Conservation (phyloP, 305 asterid species). For the Rubia tinctorum region DNA sequence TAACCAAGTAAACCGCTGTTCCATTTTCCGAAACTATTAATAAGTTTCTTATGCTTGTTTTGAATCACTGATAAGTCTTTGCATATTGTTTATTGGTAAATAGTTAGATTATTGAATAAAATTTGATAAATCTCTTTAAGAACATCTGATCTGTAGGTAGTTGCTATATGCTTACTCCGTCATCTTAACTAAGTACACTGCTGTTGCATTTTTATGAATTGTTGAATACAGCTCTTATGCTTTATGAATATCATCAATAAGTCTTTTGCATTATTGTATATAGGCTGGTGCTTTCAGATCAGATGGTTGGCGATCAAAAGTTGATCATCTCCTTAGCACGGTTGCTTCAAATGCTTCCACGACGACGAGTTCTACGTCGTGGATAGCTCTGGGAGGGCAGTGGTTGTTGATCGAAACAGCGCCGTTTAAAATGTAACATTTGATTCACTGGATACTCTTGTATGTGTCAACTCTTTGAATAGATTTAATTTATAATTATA, state of each 20-base stretch:
- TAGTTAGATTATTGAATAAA: too few relatives aligned
- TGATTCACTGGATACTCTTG: background rate
- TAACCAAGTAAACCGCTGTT: background rate
- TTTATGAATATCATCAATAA: slow-evolving; percentile 10
- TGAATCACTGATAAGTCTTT: too few relatives aligned
- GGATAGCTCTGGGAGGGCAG: too few relatives aligned
- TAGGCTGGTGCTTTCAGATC: slow-evolving; percentile 79
- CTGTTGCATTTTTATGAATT: background rate
- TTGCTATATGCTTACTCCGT: background rate
- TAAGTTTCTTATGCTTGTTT: background rate
- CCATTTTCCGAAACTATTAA: background rate
- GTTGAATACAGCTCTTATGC: background rate
- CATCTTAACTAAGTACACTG: background rate
- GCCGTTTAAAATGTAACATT: slow-evolving; percentile 8
- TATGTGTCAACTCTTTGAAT: background rate
- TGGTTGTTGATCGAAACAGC: too few relatives aligned
- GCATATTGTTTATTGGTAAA: background rate
- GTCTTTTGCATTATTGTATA: slow-evolving; percentile 12
- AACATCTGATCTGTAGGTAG: too few relatives aligned
- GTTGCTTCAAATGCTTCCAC: slow-evolving; percentile 71
- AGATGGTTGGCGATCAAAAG: slow-evolving; percentile 60
- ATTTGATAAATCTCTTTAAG: too few relatives aligned
- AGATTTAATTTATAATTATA: background rate
- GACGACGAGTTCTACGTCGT: too few relatives aligned
- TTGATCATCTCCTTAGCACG: slow-evolving; percentile 60